These are phyloP conservation scores for Diaporthe ampelina DNA, from an alignment of 2,329 filamentous ascomycete species.

Conservation along the genomic window DNA sequence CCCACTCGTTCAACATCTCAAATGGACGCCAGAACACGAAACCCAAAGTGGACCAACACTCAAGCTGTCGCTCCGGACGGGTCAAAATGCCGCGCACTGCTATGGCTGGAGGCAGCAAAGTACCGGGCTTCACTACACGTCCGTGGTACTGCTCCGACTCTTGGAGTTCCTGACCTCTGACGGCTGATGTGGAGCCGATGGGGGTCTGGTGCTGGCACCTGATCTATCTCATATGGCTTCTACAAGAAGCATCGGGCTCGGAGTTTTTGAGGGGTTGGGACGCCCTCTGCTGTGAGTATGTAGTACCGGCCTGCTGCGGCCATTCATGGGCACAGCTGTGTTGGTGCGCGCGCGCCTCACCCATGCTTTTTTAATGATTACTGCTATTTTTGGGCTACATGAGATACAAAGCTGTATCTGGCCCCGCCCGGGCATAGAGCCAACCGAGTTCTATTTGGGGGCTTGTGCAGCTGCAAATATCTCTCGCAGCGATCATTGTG, in stretches of 20 bases:
- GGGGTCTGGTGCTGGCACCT: neutral
- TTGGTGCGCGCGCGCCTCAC: constrained; percentile 30
- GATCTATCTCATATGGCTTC: constrained; percentile 22
- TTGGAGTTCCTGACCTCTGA: neutral
- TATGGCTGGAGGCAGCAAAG: neutral
- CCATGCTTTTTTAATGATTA: constrained; percentile 18
- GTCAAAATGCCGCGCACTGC: constrained; percentile 8
- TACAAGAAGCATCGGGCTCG: constrained; percentile 9
- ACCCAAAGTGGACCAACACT: neutral
- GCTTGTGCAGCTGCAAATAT: constrained; percentile 1
- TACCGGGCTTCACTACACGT: neutral
- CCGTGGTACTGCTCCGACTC: neutral
- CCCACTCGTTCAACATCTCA: neutral
- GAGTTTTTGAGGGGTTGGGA: constrained; percentile 1
- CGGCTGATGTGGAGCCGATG: neutral
- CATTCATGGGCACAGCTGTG: constrained; percentile 19
- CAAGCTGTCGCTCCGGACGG: constrained; percentile 1
- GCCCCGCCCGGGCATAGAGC: constrained; percentile 20
- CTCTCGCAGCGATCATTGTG: constrained; percentile 5
- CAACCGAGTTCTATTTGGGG: constrained; percentile 20
- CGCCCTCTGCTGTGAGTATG: constrained; percentile 10
- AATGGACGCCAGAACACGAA: constrained; percentile 2
- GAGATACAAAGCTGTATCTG: constrained; percentile 30
- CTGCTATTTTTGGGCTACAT: constrained; percentile 30
- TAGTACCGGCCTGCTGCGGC: constrained; percentile 24